A percentile compares a stretch with the other conserved stretches of the same genome.
Conservation (phyloP, 257 asterid species). For the Solanum sparsipilum region DNA sequence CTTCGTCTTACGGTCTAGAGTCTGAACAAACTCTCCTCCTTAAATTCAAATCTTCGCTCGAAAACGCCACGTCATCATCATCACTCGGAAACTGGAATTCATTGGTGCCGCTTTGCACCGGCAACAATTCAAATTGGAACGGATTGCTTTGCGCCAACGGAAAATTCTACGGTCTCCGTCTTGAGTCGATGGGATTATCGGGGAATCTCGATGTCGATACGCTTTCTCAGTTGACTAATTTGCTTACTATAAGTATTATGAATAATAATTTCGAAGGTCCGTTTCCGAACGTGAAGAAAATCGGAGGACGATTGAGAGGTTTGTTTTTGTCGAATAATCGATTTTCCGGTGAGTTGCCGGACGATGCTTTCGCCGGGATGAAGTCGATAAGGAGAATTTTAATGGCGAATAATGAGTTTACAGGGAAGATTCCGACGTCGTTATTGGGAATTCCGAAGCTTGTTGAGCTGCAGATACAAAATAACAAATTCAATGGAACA, state of each 20-base stretch:
- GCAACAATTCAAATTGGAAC: slow-evolving; percentile 31
- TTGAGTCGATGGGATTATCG: slow-evolving; percentile 38
- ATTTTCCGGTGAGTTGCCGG: slow-evolving; percentile 45
- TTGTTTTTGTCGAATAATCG: slow-evolving; percentile 41
- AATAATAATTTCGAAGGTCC: slow-evolving; percentile 37
- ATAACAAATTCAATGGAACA: slow-evolving; percentile 32
- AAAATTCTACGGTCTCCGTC: slow-evolving; percentile 22
- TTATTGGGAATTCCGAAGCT: slow-evolving; percentile 35
- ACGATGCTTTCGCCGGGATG: slow-evolving; percentile 40
- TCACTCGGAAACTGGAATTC: slow-evolving; percentile 31
- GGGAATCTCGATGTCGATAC: slow-evolving; percentile 26
- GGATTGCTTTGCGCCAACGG: slow-evolving; percentile 41
- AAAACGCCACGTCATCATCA: slow-evolving; percentile 19
- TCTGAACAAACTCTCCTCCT: slow-evolving; percentile 18
- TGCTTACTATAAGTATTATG: slow-evolving; percentile 36
- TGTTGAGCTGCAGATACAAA: slow-evolving; percentile 38
- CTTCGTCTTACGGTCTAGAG: slow-evolving; percentile 7
- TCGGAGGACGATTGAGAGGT: slow-evolving; percentile 23
- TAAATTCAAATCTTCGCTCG: slow-evolving; percentile 35
- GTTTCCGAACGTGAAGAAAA: slow-evolving; percentile 31
- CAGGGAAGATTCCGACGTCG: slow-evolving; percentile 43
- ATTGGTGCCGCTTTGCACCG: slow-evolving; percentile 19
- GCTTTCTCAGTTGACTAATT: slow-evolving; percentile 19
- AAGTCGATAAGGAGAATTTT: slow-evolving; percentile 31
- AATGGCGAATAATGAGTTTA: slow-evolving; percentile 29